These are phyloP conservation scores for Bocquillonia castaneifolia DNA, from an alignment of 441 rosid genomes.

Conservation along the genomic window DNA sequence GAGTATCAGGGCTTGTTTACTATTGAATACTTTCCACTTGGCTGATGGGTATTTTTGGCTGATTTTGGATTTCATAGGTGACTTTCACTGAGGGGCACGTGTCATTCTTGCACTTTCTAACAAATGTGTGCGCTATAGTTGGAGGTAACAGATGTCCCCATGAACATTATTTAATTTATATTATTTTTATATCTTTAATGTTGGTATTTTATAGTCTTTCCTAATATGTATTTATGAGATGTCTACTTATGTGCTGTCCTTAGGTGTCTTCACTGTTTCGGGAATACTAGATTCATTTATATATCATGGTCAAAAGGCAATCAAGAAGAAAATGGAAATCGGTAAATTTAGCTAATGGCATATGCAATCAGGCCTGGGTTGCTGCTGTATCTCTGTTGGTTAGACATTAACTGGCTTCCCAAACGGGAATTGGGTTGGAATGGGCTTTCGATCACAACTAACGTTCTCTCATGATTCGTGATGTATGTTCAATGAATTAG, in stretches of 20 bases:
- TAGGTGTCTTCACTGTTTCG: conserved; percentile 92
- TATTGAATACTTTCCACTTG: background rate
- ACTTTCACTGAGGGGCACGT: conserved; percentile 76
- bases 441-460: conserved; percentile 20
- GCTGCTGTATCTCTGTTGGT: conserved; percentile 17
- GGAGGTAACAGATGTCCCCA: conserved; percentile 48
- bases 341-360: conserved; percentile 76
- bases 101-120: conserved; percentile 84
- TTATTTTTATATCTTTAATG: background rate
- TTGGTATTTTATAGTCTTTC: background rate
- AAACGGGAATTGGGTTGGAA: conserved; percentile 14
- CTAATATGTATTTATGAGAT: background rate
- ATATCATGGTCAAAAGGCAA: conserved; percentile 90
- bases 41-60: conserved; percentile 1
- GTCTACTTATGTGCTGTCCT: conserved; percentile 1
- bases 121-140: conserved; percentile 88
- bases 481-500: conserved; percentile 25
- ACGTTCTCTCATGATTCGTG: conserved; percentile 18
- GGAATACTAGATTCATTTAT: conserved; percentile 87
- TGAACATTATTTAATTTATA: background rate
- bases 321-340: conserved; percentile 91
- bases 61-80: conserved; percentile 47
- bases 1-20: background rate
- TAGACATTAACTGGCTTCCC: conserved; percentile 4
- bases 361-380: conserved; percentile 2